A percentile compares a stretch with the other conserved stretches of the same genome.
phyloP scores from a whole-genome alignment of 257 asterid species.

The Petunia secreta region DNA sequence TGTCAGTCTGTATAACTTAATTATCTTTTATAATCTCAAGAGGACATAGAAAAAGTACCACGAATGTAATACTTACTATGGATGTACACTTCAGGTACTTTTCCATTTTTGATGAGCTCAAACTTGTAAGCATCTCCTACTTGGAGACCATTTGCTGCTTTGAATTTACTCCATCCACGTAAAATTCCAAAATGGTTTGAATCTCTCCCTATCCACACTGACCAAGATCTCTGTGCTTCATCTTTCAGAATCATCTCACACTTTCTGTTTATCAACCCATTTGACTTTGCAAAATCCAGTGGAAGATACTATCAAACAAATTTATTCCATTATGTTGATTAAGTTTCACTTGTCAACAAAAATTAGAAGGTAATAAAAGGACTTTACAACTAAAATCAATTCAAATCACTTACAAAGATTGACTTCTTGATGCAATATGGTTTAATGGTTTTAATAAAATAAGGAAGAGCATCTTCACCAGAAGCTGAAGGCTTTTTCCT shows the following conservation, averaged over 20 bases:
- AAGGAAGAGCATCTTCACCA: too few species aligned
- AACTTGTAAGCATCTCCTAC: too few species aligned
- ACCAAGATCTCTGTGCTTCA: conserved; percentile 25
- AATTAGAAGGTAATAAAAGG: not conserved
- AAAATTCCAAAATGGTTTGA: not conserved
- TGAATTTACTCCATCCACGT: not conserved
- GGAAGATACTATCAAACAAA: conserved; percentile 2
- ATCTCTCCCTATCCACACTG: not conserved
- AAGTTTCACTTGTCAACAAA: not conserved
- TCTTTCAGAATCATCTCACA: conserved; percentile 12
- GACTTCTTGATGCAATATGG: too few species aligned
- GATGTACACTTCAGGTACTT: conserved; percentile 12
- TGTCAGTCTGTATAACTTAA: too few species aligned
- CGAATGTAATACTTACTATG: not conserved
- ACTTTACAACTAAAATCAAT: not conserved
- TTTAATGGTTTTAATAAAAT: too few species aligned
- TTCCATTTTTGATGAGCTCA: not conserved
- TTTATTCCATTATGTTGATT: not conserved
- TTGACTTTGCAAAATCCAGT: conserved; percentile 15
- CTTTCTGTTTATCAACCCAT: conserved; percentile 5
- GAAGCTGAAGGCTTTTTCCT: not conserved
- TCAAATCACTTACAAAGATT: too few species aligned
- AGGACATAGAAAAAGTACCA: too few species aligned
- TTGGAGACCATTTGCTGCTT: too few species aligned
- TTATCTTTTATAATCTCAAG: too few species aligned